Base-by-base conservation (phyloP, 805 yeast genomes). In the Ogataea parapolymorpha region DNA sequence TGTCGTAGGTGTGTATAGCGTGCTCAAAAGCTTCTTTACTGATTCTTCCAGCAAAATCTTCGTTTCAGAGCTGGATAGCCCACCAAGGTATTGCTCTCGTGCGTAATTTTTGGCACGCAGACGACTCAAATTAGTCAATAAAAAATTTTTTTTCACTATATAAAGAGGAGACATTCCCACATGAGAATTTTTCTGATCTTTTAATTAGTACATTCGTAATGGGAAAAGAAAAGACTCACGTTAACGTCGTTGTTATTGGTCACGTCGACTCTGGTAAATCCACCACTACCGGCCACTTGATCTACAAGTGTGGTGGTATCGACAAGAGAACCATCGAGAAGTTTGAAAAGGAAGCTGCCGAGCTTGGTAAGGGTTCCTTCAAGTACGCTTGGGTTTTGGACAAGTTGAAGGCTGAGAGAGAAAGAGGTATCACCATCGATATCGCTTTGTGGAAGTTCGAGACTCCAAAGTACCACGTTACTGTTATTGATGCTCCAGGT, bases 181-280 rank as follows among this genome's bases (percentile, higher is more conserved):
- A 26, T 26, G 32, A 16, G 24, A 36, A 26, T 26, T 27, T 38
- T 42, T 40, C 42, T 46, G 37, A 28, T 37, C 44, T 37, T 46
- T 35, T 38, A 39, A 28, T 33, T 41, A 40, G 66, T 55, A 53
- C 34, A 30, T 41, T 45, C 37, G 50, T 41, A 48, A 54, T 53
- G 51, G 96, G 96, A 82, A 88, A 88, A 77, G 96, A 82, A 68
- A 90, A 91, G 85, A 67, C 79, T 76, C 98, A 91, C 86, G 86
- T 91, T 80, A 91, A 91, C 96, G 95, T 91, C 79, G 99, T 93
- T 75, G 98, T 93, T 72, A 91, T 91, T 75, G 99, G 98, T 77
- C 98, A 91, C 95, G 98, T 93, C 97, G 98, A 91, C 79, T 90
- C 97, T 66, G 91, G 91, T 78, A 85, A 86, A 80, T 91, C 97